Evolutionary conservation across 371 early-diverging fungal genomes (phyloP).

Genomic region (Mucor sp.): DNA sequence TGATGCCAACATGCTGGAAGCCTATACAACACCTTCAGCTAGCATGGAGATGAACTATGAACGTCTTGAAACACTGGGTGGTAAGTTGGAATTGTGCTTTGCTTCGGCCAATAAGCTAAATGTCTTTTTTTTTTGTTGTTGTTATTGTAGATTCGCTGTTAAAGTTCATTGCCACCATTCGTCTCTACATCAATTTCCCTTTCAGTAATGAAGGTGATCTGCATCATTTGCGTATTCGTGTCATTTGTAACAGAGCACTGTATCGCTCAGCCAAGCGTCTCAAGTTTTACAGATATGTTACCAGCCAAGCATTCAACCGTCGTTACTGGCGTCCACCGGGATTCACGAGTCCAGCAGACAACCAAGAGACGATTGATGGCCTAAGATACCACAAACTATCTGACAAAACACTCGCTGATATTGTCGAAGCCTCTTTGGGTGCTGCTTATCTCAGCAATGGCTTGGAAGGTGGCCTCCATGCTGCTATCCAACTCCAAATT

Average conservation of each 20-base stretch:
- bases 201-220: slow-evolving; percentile 82
- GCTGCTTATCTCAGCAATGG: slow-evolving; percentile 74
- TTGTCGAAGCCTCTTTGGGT: slow-evolving; percentile 88
- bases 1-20: slow-evolving; percentile 62
- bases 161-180: slow-evolving; percentile 81
- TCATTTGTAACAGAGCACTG: slow-evolving; percentile 81
- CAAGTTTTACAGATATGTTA: slow-evolving; percentile 59
- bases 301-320: slow-evolving; percentile 64
- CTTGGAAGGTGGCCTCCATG: slow-evolving; percentile 59
- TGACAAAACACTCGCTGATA: slow-evolving; percentile 88
- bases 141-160: slow-evolving; percentile 82
- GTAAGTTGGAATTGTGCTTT: slow-evolving; percentile 15
- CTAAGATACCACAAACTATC: slow-evolving; percentile 55
- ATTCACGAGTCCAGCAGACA: slow-evolving; percentile 43
- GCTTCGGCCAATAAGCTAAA: too few relatives aligned
- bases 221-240: slow-evolving; percentile 66
- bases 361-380: slow-evolving; percentile 33
- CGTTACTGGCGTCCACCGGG: slow-evolving; percentile 65
- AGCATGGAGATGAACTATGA: slow-evolving; percentile 83
- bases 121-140: too few relatives aligned
- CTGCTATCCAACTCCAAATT: slow-evolving; percentile 58
- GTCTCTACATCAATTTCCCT: slow-evolving; percentile 79
- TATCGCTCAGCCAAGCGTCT: slow-evolving; percentile 60
- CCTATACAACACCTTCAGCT: slow-evolving; percentile 77
- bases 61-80: slow-evolving; percentile 92